Evolutionary conservation across 139 green algal species (phyloP).

Genomic region (Trebouxia sp.): DNA sequence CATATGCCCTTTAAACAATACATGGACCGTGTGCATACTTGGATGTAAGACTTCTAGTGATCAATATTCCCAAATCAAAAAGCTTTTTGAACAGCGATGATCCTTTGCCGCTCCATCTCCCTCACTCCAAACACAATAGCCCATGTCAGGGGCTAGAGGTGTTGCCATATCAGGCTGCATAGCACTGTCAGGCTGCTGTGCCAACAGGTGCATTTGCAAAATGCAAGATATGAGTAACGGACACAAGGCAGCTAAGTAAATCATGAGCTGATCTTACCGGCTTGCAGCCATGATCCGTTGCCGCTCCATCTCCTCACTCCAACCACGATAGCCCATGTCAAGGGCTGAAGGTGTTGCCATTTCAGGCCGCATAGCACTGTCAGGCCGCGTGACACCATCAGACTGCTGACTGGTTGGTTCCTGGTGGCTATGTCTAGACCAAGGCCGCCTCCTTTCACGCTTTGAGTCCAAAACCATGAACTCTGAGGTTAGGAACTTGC

Average conservation of each 20-base stretch:
- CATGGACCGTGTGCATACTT: too few species aligned
- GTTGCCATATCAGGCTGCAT: background rate
- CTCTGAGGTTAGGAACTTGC: conserved; percentile 62
- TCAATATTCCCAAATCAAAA: too few species aligned
- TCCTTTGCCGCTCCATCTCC: conserved; percentile 21
- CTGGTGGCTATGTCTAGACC: background rate
- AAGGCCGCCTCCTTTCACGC: background rate
- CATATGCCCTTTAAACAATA: too few species aligned
- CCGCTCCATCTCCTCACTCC: conserved; percentile 17
- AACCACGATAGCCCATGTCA: background rate
- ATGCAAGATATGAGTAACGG: too few species aligned
- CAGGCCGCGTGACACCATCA: too few species aligned
- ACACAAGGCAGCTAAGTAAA: too few species aligned
- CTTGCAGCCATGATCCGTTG: conserved; percentile 11
- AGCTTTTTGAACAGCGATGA: too few species aligned
- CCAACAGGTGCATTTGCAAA: too few species aligned
- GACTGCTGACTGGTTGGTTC: background rate
- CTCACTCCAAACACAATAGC: background rate
- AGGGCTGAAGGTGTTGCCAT: background rate
- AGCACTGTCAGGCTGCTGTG: background rate
- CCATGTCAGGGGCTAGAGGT: background rate
- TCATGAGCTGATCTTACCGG: too few species aligned
- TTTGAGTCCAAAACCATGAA: conserved; percentile 68
- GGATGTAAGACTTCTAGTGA: too few species aligned
- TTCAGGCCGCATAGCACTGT: background rate